Conservation (phyloP, 441 rosid species). For the Erysimum pusillum region DNA sequence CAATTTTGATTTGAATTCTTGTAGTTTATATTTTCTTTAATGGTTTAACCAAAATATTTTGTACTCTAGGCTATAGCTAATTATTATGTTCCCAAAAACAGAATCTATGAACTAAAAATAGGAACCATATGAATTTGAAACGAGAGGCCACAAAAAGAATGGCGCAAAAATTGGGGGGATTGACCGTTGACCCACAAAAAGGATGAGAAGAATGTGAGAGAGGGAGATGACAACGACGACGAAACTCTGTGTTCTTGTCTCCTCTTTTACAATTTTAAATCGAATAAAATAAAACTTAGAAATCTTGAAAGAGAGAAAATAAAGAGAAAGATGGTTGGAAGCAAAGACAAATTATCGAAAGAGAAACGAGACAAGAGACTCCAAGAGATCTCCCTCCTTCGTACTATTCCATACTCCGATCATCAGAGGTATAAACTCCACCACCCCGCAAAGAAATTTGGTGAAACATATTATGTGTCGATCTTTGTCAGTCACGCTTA, state of each 20-base stretch:
- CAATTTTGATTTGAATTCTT: too few species aligned
- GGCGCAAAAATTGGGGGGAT: constrained; percentile 22
- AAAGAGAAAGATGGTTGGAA: constrained; percentile 50
- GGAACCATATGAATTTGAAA: not conserved
- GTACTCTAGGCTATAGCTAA: not conserved
- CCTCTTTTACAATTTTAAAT: not conserved
- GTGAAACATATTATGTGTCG: not conserved
- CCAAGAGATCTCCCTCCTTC: constrained; percentile 85
- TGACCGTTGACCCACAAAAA: constrained; percentile 38
- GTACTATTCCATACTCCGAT: constrained; percentile 92
- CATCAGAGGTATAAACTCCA: constrained; percentile 71
- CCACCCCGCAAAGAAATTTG: not conserved
- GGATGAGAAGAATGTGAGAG: constrained; percentile 23
- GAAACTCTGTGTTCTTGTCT: constrained; percentile 15
- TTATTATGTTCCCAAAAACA: not conserved
- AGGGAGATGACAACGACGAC: constrained; percentile 31
- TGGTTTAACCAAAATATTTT: too few species aligned
- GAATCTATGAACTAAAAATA: constrained; percentile 25
- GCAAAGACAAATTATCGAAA: constrained; percentile 57
- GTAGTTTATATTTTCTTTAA: too few species aligned
- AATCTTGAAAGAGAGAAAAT: constrained; percentile 1
- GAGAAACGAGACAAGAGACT: constrained; percentile 83
- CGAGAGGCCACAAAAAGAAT: constrained; percentile 23
- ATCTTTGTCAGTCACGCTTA: not conserved
- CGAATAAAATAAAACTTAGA: not conserved